A percentile compares a stretch with the other conserved stretches of the same genome.
Evolutionary conservation across 768 basidiomycete species (phyloP).

Genomic region (Trametes coccinea): DNA sequence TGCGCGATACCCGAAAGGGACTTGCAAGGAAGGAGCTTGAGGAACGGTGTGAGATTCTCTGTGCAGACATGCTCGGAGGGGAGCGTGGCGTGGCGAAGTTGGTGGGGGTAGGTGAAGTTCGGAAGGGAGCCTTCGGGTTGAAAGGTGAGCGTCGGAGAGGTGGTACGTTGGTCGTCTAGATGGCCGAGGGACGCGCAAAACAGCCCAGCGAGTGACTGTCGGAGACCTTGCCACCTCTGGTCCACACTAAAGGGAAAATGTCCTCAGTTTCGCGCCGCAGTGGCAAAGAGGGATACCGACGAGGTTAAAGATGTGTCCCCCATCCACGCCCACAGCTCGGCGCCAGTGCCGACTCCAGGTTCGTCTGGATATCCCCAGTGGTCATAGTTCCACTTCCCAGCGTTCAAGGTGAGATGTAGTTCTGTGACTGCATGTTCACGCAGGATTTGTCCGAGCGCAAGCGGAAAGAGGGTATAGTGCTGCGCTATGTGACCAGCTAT

Average conservation of each 20-base stretch:
- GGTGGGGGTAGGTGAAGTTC: constrained; percentile 46
- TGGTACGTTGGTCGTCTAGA: constrained; percentile 74
- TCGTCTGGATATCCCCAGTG: constrained; percentile 83
- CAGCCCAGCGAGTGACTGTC: constrained; percentile 87
- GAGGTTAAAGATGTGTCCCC: constrained; percentile 43
- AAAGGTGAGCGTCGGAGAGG: constrained; percentile 62
- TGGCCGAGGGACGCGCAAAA: constrained; percentile 92
- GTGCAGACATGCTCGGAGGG: constrained; percentile 93
- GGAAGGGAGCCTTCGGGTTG: constrained; percentile 60
- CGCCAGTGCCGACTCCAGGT: constrained; percentile 77
- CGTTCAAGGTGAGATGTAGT: constrained; percentile 85
- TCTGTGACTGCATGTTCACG: constrained; percentile 85
- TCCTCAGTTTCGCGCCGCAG: background rate
- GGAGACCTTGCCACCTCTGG: constrained; percentile 78
- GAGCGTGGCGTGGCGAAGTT: constrained; percentile 72
- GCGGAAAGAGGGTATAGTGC: constrained; percentile 86
- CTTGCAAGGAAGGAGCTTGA: constrained; percentile 94
- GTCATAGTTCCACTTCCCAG: constrained; percentile 89
- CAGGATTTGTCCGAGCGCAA: constrained; percentile 84
- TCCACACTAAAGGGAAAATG: constrained; percentile 52
- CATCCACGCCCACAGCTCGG: constrained; percentile 92
- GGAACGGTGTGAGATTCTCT: constrained; percentile 94
- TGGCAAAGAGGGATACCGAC: constrained; percentile 9
- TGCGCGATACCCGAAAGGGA: constrained; percentile 80
- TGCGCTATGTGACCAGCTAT: constrained; percentile 50